Evolutionary conservation across 225 moss, liverwort and hornwort species (phyloP).

Genomic region (Rhytidiadelphus loreus): DNA sequence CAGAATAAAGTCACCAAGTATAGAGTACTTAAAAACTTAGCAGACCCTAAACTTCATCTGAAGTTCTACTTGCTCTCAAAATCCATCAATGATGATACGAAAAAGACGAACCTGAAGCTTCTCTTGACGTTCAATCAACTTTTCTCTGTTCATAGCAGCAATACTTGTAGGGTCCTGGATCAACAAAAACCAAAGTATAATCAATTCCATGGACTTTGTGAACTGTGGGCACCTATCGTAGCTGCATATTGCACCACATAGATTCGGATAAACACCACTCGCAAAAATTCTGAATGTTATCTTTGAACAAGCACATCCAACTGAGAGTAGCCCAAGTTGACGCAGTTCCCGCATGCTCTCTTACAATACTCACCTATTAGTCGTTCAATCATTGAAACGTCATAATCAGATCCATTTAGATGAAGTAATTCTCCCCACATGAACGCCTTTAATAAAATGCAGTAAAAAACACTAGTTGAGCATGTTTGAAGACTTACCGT

Average conservation of each 20-base stretch:
- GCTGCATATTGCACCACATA: background rate
- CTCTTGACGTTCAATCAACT: slow-evolving; percentile 82
- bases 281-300: background rate
- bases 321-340: background rate
- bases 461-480: background rate
- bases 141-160: slow-evolving; percentile 64
- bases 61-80: background rate
- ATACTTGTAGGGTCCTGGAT: slow-evolving; percentile 59
- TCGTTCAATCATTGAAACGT: background rate
- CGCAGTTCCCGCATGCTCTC: background rate
- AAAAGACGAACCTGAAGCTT: slow-evolving; percentile 60
- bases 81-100: background rate
- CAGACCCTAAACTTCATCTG: background rate
- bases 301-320: background rate
- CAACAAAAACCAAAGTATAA: background rate
- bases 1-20: background rate
- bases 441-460: background rate
- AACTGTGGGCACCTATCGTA: background rate
- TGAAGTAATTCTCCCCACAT: background rate
- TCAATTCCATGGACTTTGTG: background rate
- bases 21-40: background rate
- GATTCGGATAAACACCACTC: background rate
- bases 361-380: background rate
- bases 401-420: background rate
- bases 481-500: slow-evolving; percentile 25